Conservation (phyloP, 139 green algal genomes). For the Chlorella vulgaris region DNA sequence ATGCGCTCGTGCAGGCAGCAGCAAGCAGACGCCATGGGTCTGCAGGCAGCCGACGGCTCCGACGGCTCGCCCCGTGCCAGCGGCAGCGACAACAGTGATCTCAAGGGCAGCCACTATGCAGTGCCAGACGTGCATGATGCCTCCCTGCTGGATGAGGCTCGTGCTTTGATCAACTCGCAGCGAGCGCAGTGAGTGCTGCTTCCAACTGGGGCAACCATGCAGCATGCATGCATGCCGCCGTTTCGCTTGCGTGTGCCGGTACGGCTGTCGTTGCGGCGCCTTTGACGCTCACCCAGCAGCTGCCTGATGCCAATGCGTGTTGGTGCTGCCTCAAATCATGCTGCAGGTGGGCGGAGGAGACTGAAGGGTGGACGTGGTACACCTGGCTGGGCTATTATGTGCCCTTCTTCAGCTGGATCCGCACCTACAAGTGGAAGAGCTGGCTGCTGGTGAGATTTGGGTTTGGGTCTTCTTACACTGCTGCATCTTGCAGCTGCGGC, state of each 20-base stretch:
- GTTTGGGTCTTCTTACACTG: not conserved
- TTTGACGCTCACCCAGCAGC: no score
- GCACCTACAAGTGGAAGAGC: slow-evolving; percentile 55
- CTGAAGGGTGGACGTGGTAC: slow-evolving; percentile 37
- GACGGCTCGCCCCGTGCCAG: not conserved
- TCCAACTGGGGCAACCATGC: no score
- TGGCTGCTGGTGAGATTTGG: slow-evolving; percentile 41
- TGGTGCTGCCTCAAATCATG: no score
- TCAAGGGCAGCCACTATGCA: not conserved
- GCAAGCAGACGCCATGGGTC: no score
- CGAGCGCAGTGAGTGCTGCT: not conserved
- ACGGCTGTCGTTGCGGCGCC: no score
- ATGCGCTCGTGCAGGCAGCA: no score
- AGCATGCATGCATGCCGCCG: not conserved
- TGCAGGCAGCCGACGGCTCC: no score
- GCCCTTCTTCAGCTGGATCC: slow-evolving; percentile 66
- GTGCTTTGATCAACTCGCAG: not conserved
- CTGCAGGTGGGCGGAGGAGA: slow-evolving; percentile 26
- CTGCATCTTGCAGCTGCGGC: not conserved
- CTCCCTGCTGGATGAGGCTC: slow-evolving; percentile 31
- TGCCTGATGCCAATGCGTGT: no score
- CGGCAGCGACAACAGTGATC: not conserved
- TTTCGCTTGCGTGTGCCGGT: not conserved
- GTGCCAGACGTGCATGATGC: slow-evolving; percentile 21
- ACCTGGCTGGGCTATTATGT: slow-evolving; percentile 60